Conservation (phyloP, 1,284 basidiomycete species). For the Cryptococcus jaspeensis region DNA sequence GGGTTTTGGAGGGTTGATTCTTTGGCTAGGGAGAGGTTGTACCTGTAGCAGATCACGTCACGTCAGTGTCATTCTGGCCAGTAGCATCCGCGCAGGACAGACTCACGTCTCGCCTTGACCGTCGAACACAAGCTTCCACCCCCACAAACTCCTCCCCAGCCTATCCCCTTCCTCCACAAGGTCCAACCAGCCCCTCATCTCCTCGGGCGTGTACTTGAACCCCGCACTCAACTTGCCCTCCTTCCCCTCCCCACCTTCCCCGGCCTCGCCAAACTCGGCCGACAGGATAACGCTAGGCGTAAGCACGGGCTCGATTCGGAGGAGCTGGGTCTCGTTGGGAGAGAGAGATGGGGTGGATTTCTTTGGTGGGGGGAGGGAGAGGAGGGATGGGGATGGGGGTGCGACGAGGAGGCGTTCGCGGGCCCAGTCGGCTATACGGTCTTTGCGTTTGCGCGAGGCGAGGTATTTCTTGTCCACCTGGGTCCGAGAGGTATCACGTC, state of each 20-base stretch:
- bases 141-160: conserved; percentile 4
- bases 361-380: not conserved
- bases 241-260: not conserved
- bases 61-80: not conserved
- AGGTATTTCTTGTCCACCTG: conserved; percentile 25
- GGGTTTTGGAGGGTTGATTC: not conserved
- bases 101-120: conserved; percentile 2
- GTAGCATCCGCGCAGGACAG: not conserved
- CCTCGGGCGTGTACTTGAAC: conserved; percentile 25
- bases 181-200: conserved; percentile 20
- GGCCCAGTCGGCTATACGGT: conserved; percentile 27
- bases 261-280: not conserved
- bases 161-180: conserved; percentile 1
- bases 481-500: too few relatives aligned
- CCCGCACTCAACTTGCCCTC: conserved; percentile 11
- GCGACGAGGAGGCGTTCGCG: conserved; percentile 10
- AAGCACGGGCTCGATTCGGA: too few relatives aligned
- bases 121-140: not conserved
- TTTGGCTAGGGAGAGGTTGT: not conserved
- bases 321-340: not conserved
- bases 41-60: not conserved
- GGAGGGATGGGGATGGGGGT: not conserved
- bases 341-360: not conserved
- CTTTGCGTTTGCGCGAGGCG: conserved; percentile 19
- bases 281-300: too few relatives aligned